A percentile compares a stretch with the other conserved stretches of the same genome.
Conservation (phyloP, 2,329 filamentous ascomycete species). For the Pseudocercospora musae region DNA sequence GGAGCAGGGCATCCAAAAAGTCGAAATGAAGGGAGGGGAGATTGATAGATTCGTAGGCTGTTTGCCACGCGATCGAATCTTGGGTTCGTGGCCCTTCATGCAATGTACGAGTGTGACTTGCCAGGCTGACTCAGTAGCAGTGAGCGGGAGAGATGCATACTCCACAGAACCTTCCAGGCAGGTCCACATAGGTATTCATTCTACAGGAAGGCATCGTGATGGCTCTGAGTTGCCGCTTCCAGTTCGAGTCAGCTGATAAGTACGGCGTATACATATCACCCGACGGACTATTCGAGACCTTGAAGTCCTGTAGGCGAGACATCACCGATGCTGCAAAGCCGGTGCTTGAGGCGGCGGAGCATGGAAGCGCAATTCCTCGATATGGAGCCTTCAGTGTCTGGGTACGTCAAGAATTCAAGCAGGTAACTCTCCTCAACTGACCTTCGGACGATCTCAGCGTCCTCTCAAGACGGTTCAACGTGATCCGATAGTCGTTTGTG, state of each 20-base stretch:
- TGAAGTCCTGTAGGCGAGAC: neutral
- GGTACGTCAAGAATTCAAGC: neutral
- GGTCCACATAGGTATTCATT: neutral
- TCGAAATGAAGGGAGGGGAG: neutral
- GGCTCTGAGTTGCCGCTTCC: no score
- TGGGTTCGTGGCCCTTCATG: neutral
- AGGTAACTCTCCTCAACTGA: neutral
- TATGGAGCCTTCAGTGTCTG: constrained; percentile 1
- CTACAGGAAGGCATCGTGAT: no score
- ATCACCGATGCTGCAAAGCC: neutral
- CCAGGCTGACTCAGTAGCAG: neutral
- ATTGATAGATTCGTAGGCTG: neutral
- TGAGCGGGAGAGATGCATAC: neutral
- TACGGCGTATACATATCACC: neutral
- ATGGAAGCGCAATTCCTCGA: neutral
- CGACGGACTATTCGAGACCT: neutral
- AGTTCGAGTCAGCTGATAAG: no score
- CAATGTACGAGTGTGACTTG: neutral
- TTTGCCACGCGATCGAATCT: neutral
- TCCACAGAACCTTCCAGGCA: neutral
- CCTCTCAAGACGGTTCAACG: constrained; percentile 1
- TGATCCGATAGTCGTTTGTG: constrained; percentile 3
- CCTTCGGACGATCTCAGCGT: neutral
- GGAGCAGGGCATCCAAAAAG: neutral
- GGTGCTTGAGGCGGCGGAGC: neutral